Base-by-base conservation (phyloP, 805 yeast species). In the Cyberlindnera suaveolens region DNA sequence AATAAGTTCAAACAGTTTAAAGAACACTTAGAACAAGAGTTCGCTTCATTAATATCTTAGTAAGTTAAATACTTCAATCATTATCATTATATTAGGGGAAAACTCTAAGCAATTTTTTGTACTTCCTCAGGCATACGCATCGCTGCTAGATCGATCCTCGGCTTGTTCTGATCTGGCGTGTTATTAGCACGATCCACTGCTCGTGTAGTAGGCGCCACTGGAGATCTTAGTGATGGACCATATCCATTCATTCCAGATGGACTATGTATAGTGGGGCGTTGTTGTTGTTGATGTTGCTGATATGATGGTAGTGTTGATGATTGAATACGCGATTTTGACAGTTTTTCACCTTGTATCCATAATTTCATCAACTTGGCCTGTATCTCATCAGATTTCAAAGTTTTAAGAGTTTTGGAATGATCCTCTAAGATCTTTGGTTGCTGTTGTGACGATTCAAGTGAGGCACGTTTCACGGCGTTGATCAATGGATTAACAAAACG, bases 401-500 rank as follows among this genome's bases (percentile, higher is more conserved):
- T 16, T 11, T 47, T 42, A 3, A 49, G 16, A 23, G 10, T 23
- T 14, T 20, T 15, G 18, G 31, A 14, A 23, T 14, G 19, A 16
- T 4, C 17, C 3, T 23, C 38, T 6, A 20, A 17, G 11, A 11
- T 29, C n/a, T 14, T 27, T 20, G 13, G 39, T 1, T 20, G 13
- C 39, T 29, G 34, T 33, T n/a, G 34, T 36, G 13, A 44, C 29
- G 14, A 68, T 69, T 23, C 13, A 11, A 23, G 27, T 23, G 27
- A 23, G 5, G 76, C 54, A 47, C 93, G 65, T 36, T 72, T 68
- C 27, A 86, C 60, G 3, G 87, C 75, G 38, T 78, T 84, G 5
- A 75, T 73, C 3, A 85, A 64, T 1, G 96, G 95, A 50, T 86
- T 86, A 33, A 67, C 65, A 60, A 81, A 77, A 46, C 93, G 69